Evolutionary conservation across 768 basidiomycete species (phyloP).

Genomic region (Mrakia blollopis): DNA sequence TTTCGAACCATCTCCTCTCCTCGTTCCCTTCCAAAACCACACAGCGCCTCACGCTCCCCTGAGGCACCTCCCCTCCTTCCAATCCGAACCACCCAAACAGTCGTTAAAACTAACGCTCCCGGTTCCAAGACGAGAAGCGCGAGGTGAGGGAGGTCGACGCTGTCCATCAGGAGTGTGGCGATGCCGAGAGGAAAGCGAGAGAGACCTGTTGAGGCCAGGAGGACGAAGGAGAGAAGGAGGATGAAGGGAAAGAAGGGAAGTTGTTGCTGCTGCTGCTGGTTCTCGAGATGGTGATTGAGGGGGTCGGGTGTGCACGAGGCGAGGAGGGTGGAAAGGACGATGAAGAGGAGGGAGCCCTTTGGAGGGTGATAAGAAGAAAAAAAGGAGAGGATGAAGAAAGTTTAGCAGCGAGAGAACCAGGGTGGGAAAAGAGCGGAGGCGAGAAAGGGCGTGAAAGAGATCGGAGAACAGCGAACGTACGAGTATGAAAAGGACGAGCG

Average conservation of each 20-base stretch:
- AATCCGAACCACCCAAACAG: too few species aligned
- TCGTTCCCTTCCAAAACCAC: too few species aligned
- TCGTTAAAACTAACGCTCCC: background rate
- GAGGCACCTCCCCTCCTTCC: too few species aligned
- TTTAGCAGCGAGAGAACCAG: background rate
- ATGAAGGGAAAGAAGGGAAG: slow-evolving; percentile 41
- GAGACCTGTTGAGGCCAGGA: background rate
- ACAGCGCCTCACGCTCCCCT: too few species aligned
- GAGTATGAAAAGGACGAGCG: background rate
- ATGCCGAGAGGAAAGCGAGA: background rate
- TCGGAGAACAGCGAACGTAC: background rate
- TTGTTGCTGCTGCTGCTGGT: slow-evolving; percentile 55
- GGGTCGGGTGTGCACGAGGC: background rate
- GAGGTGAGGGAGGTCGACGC: background rate
- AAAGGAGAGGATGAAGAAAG: background rate
- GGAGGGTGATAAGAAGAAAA: background rate
- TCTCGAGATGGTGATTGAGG: slow-evolving; percentile 37
- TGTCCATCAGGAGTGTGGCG: background rate
- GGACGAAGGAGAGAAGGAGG: too few species aligned
- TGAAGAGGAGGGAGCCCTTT: background rate
- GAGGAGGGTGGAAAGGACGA: background rate
- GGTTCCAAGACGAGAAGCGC: background rate
- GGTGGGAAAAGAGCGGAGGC: background rate
- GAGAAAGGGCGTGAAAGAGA: background rate
- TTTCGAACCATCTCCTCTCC: too few species aligned